phyloP scores from a whole-genome alignment of 2,329 filamentous ascomycete species.

The Parastagonospora nodorum region DNA sequence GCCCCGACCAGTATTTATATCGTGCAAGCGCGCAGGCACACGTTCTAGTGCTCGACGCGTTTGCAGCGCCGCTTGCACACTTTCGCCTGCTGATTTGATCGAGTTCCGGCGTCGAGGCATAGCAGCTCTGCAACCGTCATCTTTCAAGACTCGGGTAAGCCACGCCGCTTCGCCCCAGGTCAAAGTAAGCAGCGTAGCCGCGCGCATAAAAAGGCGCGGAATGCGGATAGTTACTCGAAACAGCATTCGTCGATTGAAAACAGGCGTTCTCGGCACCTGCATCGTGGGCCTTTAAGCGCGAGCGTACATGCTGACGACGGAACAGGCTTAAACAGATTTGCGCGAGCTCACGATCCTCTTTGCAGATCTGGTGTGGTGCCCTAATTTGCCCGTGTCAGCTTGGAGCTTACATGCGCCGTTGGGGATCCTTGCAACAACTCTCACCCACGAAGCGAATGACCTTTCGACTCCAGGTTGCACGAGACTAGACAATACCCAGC shows the following conservation, averaged over 20 bases:
- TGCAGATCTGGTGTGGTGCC: conserved; percentile 41
- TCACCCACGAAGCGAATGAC: conserved; percentile 44
- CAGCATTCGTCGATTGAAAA: conserved; percentile 10
- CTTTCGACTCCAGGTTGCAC: conserved; percentile 40
- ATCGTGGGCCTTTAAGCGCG: conserved; percentile 10
- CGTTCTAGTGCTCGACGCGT: conserved; percentile 1
- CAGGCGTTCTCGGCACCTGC: conserved; percentile 5
- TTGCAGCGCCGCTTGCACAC: neutral
- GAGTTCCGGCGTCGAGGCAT: conserved; percentile 5
- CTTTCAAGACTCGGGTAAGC: conserved; percentile 15
- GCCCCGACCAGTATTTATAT: conserved; percentile 29
- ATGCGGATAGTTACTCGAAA: conserved; percentile 6
- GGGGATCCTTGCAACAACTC: conserved; percentile 39
- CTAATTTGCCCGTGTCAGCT: conserved; percentile 37
- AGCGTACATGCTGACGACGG: conserved; percentile 31
- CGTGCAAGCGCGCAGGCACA: conserved; percentile 9
- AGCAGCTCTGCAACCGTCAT: conserved; percentile 11
- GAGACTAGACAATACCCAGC: conserved; percentile 38
- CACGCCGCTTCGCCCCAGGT: conserved; percentile 15
- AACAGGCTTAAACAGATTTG: conserved; percentile 36
- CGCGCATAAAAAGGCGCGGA: conserved; percentile 11
- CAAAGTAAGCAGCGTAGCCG: conserved; percentile 29
- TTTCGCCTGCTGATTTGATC: neutral
- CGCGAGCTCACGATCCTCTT: conserved; percentile 36
- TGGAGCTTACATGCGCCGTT: conserved; percentile 42